phyloP scores from a whole-genome alignment of 352 stramenopile species.

The Globisporangium cylindrosporum region DNA sequence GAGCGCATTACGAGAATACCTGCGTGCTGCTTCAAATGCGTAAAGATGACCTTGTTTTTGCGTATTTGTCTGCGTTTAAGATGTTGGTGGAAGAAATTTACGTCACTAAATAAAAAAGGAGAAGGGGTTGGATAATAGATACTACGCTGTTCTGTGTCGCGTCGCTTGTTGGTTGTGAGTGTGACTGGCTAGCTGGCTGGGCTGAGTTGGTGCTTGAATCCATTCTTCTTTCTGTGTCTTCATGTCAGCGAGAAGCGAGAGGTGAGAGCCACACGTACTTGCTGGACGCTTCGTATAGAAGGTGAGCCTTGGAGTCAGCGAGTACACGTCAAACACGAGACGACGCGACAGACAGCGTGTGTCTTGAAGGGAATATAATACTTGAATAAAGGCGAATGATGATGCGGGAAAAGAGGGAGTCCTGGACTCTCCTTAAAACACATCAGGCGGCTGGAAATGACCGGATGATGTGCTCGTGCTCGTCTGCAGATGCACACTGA shows the following conservation, averaged over 20 bases:
- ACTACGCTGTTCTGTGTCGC: neutral
- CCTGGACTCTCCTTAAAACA: conserved; percentile 42
- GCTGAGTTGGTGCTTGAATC: neutral
- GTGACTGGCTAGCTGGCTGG: neutral
- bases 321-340: no score
- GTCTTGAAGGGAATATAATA: conserved; percentile 8
- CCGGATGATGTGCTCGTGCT: conserved; percentile 47
- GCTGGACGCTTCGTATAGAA: neutral
- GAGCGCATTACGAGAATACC: neutral
- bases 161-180: neutral
- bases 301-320: neutral
- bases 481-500: conserved; percentile 81
- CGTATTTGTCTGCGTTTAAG: neutral
- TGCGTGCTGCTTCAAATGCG: neutral
- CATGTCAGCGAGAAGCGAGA: neutral
- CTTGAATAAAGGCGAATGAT: neutral
- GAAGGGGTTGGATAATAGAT: neutral
- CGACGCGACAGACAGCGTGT: neutral
- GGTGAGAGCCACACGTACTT: neutral
- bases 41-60: neutral
- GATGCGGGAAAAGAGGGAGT: neutral
- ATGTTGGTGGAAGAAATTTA: neutral
- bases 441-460: conserved; percentile 54
- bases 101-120: conserved; percentile 18
- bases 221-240: neutral